phyloP scores from a whole-genome alignment of 306 rosid species.

The Cyamopsis tetragonoloba region DNA sequence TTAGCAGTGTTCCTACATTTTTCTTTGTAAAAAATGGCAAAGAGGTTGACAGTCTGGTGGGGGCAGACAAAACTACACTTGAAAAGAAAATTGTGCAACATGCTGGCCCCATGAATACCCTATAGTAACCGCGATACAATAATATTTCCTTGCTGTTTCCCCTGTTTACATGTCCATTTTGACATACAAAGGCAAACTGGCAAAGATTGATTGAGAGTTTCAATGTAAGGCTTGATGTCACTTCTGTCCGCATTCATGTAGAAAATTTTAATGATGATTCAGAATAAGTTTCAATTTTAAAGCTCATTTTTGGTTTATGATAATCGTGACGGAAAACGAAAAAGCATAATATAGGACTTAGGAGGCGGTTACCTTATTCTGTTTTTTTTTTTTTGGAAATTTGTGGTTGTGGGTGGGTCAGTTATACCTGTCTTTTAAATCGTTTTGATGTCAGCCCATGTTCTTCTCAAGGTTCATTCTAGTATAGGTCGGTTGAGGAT shows the following conservation, averaged over 20 bases:
- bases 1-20: conserved; percentile 75
- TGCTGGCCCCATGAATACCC: conserved; percentile 33
- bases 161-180: conserved; percentile 7
- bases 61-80: conserved; percentile 57
- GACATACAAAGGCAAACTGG: background rate
- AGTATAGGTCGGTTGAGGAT: background rate
- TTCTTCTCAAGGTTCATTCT: background rate
- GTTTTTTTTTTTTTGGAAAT: background rate
- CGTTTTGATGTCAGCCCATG: background rate
- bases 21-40: conserved; percentile 60
- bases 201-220: conserved; percentile 13
- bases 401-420: background rate
- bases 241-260: background rate
- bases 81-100: conserved; percentile 65
- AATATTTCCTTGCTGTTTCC: background rate
- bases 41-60: conserved; percentile 65
- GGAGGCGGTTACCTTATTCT: background rate
- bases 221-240: conserved; percentile 22
- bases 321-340: background rate
- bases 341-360: background rate
- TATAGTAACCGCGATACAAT: background rate
- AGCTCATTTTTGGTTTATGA: conserved; percentile 8
- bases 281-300: background rate
- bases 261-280: conserved; percentile 3
- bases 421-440: background rate